Conservation (phyloP, 306 rosid species). For the Castanospermum australe region DNA sequence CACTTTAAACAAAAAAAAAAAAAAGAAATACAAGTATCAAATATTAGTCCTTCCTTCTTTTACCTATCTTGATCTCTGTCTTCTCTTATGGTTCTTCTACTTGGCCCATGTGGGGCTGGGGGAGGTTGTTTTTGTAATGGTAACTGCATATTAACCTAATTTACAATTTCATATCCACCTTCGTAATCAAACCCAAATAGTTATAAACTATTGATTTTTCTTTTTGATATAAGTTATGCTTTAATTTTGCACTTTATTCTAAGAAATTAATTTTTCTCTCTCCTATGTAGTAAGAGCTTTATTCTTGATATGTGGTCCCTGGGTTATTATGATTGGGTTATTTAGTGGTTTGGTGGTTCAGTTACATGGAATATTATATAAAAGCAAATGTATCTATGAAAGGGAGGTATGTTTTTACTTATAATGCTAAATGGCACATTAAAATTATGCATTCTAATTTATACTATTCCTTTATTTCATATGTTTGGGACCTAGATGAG, state of each 20-base stretch:
- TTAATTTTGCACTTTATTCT: not conserved
- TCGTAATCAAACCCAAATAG: not conserved
- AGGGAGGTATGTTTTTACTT: too few relatives aligned
- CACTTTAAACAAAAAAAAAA: too few relatives aligned
- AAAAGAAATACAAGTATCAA: too few relatives aligned
- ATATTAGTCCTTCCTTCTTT: not conserved
- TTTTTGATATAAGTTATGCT: not conserved
- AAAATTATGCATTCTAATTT: too few relatives aligned
- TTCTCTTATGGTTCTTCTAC: not conserved
- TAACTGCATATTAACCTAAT: not conserved
- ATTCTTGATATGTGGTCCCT: too few relatives aligned
- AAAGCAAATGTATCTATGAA: too few relatives aligned
- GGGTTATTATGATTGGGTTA: too few relatives aligned
- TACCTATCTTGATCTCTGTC: constrained; percentile 25
- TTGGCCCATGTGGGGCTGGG: not conserved
- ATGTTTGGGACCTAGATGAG: too few relatives aligned
- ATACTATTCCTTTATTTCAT: too few relatives aligned
- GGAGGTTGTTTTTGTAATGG: not conserved
- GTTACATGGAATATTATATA: too few relatives aligned
- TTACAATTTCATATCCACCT: not conserved
- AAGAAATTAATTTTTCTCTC: not conserved
- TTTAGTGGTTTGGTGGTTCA: too few relatives aligned
- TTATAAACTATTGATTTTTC: not conserved
- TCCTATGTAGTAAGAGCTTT: not conserved
- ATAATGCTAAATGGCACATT: too few relatives aligned